Evolutionary conservation across 73 alveolate genomes (phyloP), one percentile per base, ranked within the genome.

Genomic region (Paramecium pentaurelia): DNA sequence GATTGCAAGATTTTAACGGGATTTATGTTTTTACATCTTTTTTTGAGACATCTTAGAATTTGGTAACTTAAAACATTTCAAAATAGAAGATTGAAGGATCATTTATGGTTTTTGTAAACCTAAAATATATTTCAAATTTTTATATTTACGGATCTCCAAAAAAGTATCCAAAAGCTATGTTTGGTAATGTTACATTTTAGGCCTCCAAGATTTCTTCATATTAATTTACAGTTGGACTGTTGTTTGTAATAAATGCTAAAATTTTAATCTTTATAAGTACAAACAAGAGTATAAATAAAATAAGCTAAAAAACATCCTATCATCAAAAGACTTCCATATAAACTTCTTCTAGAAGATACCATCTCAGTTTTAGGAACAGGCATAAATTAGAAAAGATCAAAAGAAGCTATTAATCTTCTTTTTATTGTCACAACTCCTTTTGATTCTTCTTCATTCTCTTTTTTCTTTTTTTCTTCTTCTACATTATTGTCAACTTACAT

Each of bases 301-400:
- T 89, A 89, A n/a, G 86, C 94, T 27, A 89, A 37, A 28, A 89
- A 89, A 8, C 71, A 47, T 59, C 38, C 54, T 20, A 89, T n/a
- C 70, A 89, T 71, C n/a, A 59, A 44, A 34, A 89, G 30, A 28
- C 86, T 71, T 27, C 94, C 94, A 70, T 60, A 60, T 18, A 89
- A 58, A 8, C 89, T 60, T 71, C 94, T 77, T 83, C 77, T 71
- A 28, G 94, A 71, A 28, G 94, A 89, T 11, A 89, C 86, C 51
- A 28, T 40, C 47, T 70, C 91, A 16, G 94, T 71, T 45, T 89
- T 89, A 5, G 94, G 94, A 18, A 89, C 94, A 89, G 94, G 94
- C 71, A 89, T 60, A 71, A 89, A 89, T 42, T 77, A 40, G 42
- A 89, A 89, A 42, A 89, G 42, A 73, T 89, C 94, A 20, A 89